Conservation (phyloP, 2,329 filamentous ascomycete species). For the Aphanoascus verrucosus region DNA sequence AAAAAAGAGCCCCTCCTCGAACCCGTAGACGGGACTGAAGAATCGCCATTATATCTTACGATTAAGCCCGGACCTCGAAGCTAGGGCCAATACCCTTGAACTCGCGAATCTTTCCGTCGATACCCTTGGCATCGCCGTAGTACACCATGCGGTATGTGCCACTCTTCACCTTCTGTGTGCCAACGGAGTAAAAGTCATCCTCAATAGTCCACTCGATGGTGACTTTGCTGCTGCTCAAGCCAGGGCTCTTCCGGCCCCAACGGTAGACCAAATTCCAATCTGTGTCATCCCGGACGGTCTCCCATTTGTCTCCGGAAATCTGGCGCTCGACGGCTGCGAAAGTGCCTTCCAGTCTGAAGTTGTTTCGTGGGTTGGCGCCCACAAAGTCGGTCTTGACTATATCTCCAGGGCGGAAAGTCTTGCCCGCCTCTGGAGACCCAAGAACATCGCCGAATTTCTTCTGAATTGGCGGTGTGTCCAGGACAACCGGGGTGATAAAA, state of each 20-base stretch:
- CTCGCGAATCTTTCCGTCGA: conserved; percentile 49
- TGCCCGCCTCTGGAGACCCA: conserved; percentile 41
- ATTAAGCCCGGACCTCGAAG: conserved; percentile 28
- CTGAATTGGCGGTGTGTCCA: conserved; percentile 56
- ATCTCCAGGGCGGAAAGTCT: conserved; percentile 50
- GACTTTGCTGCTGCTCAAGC: conserved; percentile 68
- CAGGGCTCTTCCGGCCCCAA: conserved; percentile 61
- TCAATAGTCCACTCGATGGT: conserved; percentile 71
- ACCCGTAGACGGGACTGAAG: too few species aligned
- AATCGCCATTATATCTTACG: background rate
- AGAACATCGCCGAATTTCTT: conserved; percentile 61
- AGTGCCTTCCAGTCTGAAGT: conserved; percentile 66
- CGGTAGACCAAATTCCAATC: conserved; percentile 77
- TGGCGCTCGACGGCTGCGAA: conserved; percentile 65
- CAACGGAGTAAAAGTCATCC: conserved; percentile 38
- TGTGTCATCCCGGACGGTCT: conserved; percentile 55
- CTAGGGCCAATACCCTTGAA: conserved; percentile 58
- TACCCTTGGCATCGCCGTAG: conserved; percentile 68
- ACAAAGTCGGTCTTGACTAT: conserved; percentile 60
- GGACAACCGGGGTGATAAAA: conserved; percentile 70
- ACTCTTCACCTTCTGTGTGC: conserved; percentile 25
- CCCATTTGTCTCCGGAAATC: conserved; percentile 47
- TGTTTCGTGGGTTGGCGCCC: conserved; percentile 82
- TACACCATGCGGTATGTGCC: conserved; percentile 74
- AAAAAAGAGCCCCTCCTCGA: too few species aligned